Evolutionary conservation across 768 basidiomycete genomes (phyloP), one percentile per base, ranked within the genome.

Genomic region (Pleurotus platypus): DNA sequence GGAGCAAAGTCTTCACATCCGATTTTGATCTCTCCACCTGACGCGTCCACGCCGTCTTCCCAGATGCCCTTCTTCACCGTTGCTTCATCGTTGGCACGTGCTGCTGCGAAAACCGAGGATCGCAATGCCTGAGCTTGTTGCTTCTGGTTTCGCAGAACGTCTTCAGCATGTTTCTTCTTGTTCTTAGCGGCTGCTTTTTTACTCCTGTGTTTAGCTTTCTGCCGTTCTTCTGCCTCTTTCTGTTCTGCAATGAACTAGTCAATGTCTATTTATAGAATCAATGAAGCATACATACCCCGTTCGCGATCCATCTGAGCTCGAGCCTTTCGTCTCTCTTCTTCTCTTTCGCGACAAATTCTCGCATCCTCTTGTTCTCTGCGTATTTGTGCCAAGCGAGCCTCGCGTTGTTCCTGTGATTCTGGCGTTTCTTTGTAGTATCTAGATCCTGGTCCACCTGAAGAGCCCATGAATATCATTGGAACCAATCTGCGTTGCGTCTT

Each of bases 31-130:
- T 91, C 89, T 27, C 86, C 85, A 48, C 89, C 89, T 7, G 83
- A 76, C 40, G 87, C 84, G 68, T 90, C 87, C 57, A 91, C 86
- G 30, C 71, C 70, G 46, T 87, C 78, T 71, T 89, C 87, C 80
- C 82, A 89, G 18, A 90, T 70, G 26, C 82, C 83, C 60, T 81
- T 79, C 71, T 81, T 84, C 53, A 90, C 89, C 49, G 69, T 70
- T 6, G 69, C 77, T 15, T 69, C 63, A 37, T 88, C 74, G 9
- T 81, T 79, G 13, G 70, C 66, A 15, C 88, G 82, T 47, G 87
- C 87, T 22, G 87, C 86, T 13, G 78, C 72, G 67, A 92, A 91
- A 26, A 83, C 77, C 30, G 73, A 75, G 13, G 86, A 86, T 55
- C 90, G 82, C 46, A 73, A 72, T 26, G 64, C 68, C 64, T 92